Evolutionary conservation across 371 early-diverging fungal species (phyloP).

Genomic region (Mortierella sp.): DNA sequence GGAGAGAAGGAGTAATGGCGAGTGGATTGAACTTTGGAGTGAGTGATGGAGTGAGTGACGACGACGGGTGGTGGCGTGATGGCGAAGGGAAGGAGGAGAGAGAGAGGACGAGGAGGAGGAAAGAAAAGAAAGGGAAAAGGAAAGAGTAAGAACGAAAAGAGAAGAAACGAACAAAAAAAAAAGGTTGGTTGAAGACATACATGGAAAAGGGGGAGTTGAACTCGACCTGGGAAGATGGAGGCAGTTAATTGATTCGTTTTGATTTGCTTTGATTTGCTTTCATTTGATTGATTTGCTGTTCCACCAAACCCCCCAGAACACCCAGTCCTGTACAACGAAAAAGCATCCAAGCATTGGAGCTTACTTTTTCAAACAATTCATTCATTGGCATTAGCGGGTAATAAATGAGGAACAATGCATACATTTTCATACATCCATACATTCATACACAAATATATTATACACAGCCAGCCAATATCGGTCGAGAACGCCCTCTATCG

Average conservation of each 20-base stretch:
- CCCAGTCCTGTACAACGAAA: no score
- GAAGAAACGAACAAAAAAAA: not conserved
- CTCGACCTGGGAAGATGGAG: not conserved
- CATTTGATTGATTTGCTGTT: no score
- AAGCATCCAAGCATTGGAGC: no score
- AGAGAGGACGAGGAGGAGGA: not conserved
- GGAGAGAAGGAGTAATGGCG: not conserved
- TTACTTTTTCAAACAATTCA: no score
- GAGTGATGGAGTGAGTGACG: constrained; percentile 1
- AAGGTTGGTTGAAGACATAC: not conserved
- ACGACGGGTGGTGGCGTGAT: not conserved
- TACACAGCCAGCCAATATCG: no score
- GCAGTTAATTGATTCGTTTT: not conserved
- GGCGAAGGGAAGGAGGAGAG: constrained; percentile 6
- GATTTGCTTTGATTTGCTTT: no score
- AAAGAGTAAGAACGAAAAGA: constrained; percentile 9
- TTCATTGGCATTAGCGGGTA: no score
- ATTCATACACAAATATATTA: not conserved
- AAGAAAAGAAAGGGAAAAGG: not conserved
- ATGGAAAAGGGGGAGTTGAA: not conserved
- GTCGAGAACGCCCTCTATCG: no score
- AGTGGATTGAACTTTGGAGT: not conserved
- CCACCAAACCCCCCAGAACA: no score
- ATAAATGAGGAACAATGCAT: no score
- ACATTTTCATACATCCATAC: not conserved